phyloP scores from a whole-genome alignment of 345 rosid genomes.

The Brassica napus region Da-Ae NC_063443.1:13960501-13961000 shows the following conservation, averaged over 20 bases:
- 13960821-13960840: no score
- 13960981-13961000: conserved; percentile 1
- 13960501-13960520: no score
- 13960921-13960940: no score
- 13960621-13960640: not conserved
- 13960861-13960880: not conserved
- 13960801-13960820: no score
- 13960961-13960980: conserved; percentile 20
- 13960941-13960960: not conserved
- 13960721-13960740: conserved; percentile 37
- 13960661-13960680: not conserved
- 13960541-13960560: no score
- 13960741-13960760: conserved; percentile 25
- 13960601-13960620: not conserved
- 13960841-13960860: no score
- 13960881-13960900: not conserved
- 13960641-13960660: not conserved
- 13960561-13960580: not conserved
- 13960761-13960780: conserved; percentile 35
- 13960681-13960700: not conserved
- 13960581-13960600: not conserved
- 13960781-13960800: not conserved
- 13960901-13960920: no score
- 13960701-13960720: conserved; percentile 28
- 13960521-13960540: no score